Base-by-base conservation (phyloP, 495 filamentous ascomycete species). In the Podospora pseudopauciseta region DNA sequence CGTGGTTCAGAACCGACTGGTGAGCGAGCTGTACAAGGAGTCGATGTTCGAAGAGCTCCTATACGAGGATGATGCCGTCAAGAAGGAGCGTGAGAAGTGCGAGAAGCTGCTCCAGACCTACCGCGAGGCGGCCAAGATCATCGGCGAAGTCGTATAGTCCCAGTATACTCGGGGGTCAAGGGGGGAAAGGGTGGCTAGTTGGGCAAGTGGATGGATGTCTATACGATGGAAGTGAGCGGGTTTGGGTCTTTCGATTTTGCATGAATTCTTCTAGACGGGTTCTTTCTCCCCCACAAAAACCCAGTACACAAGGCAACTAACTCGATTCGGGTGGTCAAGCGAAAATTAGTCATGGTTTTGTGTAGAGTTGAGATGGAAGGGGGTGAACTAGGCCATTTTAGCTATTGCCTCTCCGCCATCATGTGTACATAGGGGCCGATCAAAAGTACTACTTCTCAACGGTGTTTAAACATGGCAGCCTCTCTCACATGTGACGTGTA, bases 81-180 rank as follows among this genome's bases (percentile, higher is more conserved):
- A 97, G 85, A 91, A 92, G 68, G 95, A 99, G 79, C 87, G 95
- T 66, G 94, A 97, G 83, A 99, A 99, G 84, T 99, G 95, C 77
- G 96, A 98, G 84, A 93, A 91, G 77, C 81, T 98, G 71, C 81
- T 99, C 66, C 87, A 89, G 72, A 99, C 96, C 39, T 99, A 99
- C 81, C 91, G 92, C 69, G 94, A 98, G 80, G 95, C 95, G 15
- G 93, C 94, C 49, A 97, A 94, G 83, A 99, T 99, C 75, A 92
- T 99, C 60, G 93, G 94, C 28, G 95, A 99, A 80, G 95, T 99
- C 60, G 84, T 96, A 78, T 96, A 90, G 74, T 6, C 16, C 13
- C 39, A 49, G 13, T 5, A 11, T 16, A 49, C 18, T 16, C 7
- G 13, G 39, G 2, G 13, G 15, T 11, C 39, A 49, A 49, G 15